Conservation (phyloP, 1,284 basidiomycete genomes). For the Cryptococcus floricola region DNA sequence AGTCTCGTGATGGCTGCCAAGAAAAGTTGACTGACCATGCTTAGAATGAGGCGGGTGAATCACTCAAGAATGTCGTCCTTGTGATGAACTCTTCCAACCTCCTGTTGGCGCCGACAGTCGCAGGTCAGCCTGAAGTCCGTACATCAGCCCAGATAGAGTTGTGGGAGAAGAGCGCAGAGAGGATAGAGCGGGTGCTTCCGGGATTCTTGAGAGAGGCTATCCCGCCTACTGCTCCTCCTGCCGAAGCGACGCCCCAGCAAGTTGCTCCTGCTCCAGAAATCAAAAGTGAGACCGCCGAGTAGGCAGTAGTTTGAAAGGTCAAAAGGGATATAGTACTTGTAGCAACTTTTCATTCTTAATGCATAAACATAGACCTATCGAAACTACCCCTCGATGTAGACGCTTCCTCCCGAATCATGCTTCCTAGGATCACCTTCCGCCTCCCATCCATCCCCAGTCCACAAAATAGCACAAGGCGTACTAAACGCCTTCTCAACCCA, state of each 20-base stretch:
- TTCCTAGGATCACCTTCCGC: conserved; percentile 32
- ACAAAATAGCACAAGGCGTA: conserved; percentile 30
- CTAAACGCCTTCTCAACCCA: conserved; percentile 25
- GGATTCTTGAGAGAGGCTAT: conserved; percentile 67
- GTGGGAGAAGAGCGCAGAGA: conserved; percentile 77
- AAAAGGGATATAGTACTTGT: background rate
- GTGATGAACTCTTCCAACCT: conserved; percentile 90
- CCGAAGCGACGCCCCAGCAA: background rate
- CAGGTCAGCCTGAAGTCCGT: conserved; percentile 52
- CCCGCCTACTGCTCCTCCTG: background rate
- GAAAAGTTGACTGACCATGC: background rate
- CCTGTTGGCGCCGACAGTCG: conserved; percentile 62
- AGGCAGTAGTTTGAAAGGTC: background rate
- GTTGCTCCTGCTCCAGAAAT: background rate
- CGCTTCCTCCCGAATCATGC: conserved; percentile 27
- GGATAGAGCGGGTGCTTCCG: conserved; percentile 82
- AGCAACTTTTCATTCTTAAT: background rate
- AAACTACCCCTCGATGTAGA: background rate
- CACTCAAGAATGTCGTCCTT: conserved; percentile 91
- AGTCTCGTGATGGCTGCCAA: conserved; percentile 42
- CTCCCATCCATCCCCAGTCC: conserved; percentile 20
- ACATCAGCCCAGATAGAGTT: conserved; percentile 67
- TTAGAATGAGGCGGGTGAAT: conserved; percentile 91
- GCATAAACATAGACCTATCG: too few species aligned
- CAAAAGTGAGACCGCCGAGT: background rate